Conservation (phyloP, 805 yeast genomes). For the Metschnikowia dekortorum region DNA sequence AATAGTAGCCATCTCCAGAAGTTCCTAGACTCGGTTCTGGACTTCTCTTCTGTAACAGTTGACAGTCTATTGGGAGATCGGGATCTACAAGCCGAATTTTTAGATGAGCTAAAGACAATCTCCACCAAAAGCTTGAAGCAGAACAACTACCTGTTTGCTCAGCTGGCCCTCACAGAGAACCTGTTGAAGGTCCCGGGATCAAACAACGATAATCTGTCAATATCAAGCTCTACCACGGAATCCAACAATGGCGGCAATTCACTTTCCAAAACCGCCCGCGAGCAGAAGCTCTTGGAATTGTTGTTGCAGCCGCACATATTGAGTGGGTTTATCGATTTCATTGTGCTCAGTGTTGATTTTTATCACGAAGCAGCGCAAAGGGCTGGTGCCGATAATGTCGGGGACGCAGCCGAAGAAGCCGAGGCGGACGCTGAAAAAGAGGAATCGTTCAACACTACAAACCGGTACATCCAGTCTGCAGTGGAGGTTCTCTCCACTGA, state of each 20-base stretch:
- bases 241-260: slow-evolving; percentile 14
- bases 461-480: slow-evolving; percentile 36
- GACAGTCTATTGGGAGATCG: slow-evolving; percentile 32
- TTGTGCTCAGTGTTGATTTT: slow-evolving; percentile 49
- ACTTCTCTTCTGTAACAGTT: slow-evolving; percentile 27
- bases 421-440: neutral
- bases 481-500: slow-evolving; percentile 39
- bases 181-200: slow-evolving; percentile 9
- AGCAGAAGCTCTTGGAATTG: slow-evolving; percentile 64
- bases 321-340: slow-evolving; percentile 60
- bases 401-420: neutral
- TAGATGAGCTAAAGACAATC: slow-evolving; percentile 29
- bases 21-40: slow-evolving; percentile 35
- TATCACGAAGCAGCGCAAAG: slow-evolving; percentile 28
- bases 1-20: slow-evolving; percentile 37
- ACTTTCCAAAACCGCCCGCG: slow-evolving; percentile 31
- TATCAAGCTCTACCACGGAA: slow-evolving; percentile 33
- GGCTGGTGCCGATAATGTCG: slow-evolving; percentile 17
- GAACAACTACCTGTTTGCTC: slow-evolving; percentile 27
- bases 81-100: slow-evolving; percentile 32
- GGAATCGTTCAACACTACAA: slow-evolving; percentile 6
- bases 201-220: slow-evolving; percentile 27
- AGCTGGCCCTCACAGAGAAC: slow-evolving; percentile 16
- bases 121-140: slow-evolving; percentile 26
- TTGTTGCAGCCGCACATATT: slow-evolving; percentile 75